Evolutionary conservation across 306 rosid genomes (phyloP), one percentile per base, ranked within the genome.

Genomic region (Pyrus bretschneideri): DNA sequence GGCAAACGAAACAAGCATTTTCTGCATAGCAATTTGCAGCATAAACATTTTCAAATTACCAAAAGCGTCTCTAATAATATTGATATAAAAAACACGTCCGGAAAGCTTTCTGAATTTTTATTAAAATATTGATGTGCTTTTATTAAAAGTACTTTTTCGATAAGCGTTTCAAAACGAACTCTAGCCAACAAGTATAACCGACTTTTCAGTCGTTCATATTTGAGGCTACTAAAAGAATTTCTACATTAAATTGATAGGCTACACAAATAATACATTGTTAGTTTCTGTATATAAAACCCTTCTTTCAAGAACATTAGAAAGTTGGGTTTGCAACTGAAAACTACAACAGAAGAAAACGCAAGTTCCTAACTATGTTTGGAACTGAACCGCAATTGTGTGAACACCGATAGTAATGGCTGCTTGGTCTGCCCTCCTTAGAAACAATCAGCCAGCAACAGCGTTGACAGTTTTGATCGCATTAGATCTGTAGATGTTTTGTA

Each of bases 261-360:
- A 10, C 38, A 66, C 70, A 66, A 66, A 35, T 22, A 35, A 29
- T 58, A 71, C 65, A 60, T 22, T 5, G 58, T 44, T 3, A 17
- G 69, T 27, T 73, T 60, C 58, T 7, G 59, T 6, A 54, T 4
- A 12, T 19, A 25, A 38, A 42, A 4, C 77, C 77, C 60, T 73
- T 44, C 77, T 61, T 61, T 61, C 45, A 61, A 12, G 30, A 73
- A 61, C 27, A 60, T 61, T 27, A 19, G 69, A 61, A 73, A 73
- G 29, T 25, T 30, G 59, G 69, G 59, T 5, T 60, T 73, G 21
- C 9, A 25, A 23, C 23, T 42, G 58, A 61, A n/a, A 23, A 58
- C 54, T 38, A 29, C 67, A 58, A n/a, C 4, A 22, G 31, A 23
- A 25, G 23, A n/a, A 72, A 72, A 42, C n/a, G 14, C 40, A 11